Evolutionary conservation across 768 basidiomycete species (phyloP), one percentile per base, ranked within the genome.

Genomic region (Amanita rubescens): DNA sequence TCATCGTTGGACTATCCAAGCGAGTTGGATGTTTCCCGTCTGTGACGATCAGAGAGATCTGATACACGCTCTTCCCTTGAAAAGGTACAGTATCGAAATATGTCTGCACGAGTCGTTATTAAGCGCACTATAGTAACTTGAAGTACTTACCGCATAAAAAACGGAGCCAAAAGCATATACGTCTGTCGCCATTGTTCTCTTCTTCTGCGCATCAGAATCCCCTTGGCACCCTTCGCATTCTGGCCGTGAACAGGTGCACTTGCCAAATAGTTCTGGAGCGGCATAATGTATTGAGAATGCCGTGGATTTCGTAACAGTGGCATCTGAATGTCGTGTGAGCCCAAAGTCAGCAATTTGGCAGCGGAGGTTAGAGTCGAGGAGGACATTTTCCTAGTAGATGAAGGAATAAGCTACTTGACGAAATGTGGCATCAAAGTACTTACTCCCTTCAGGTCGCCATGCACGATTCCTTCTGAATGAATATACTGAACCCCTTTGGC

Each of bases 11-110:
- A 5, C 62, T 48, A 5, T 58, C 46, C 32, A 57, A 64, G 1
- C 74, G 57, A 2, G 67, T 67, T 2, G 75, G 57, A 0, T 74
- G 46, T 3, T 71, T 73, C 3, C 74, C 72, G 63, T 75, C 72
- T 20, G 68, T 67, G 24, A 70, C 55, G 27, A 65, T 62, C 63
- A 3, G 11, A 11, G 15, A 12, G 35, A 35, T 35, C 15, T 35
- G 35, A 12, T 5, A 11, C 11, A 12, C 35, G 15, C 3, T 35
- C 12, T n/a, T 35, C 11, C 12, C 12, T 35, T 12, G 35, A 35
- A 35, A 35, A 35, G 35, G 35, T 3, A 35, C 35, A 12, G 35
- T 12, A 35, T 35, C 35, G 15, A 35, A 35, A 35, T 5, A 35
- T 12, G 3, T 35, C 35, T 35, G 35, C 11, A 12, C 15, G 12